Base-by-base conservation (phyloP, 83 land plant species). In the Picea engelmannii region DNA sequence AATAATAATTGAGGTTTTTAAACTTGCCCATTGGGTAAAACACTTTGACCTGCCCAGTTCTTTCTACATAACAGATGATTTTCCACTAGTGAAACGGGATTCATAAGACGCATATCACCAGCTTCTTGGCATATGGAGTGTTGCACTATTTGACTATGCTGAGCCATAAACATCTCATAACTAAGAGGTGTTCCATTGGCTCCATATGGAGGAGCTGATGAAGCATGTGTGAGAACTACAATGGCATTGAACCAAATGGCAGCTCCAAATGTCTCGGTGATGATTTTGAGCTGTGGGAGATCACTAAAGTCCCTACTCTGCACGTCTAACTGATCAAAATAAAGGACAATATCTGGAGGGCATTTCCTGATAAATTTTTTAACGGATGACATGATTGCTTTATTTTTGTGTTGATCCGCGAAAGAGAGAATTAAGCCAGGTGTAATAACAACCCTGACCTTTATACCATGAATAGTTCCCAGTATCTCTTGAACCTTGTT, bases 281-380 rank as follows among this genome's bases (percentile, higher is more conserved):
- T 88, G 59, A 90, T 88, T 16, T 90, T 83, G 31, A 89, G 82
- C 90, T 87, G 79, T 24, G 91, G 91, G 12, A 89, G 82, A 70
- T 89, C 91, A 25, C 91, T 90, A 76, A 82, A 89, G 65, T 89
- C 91, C 49, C 91, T 84, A 59, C 91, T 87, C 71, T 84, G 91
- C 84, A 89, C 85, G 70, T 89, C 91, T 63, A 89, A 79, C 0
- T 90, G 83, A 47, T 89, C 91, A 84, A 89, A 87, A 83, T 89
- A 89, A 82, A 96, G 78, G 8, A 96, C 92, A 85, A 96, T 94
- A 84, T 96, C 98, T 21, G 98, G 98, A 68, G 99, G 92, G 17
- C 90, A 87, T 78, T 93, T 95, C 80, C 88, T 90, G 81, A 96
- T 92, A 75, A 92, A 95, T 11, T 82, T 81, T 83, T 95, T 95